phyloP scores from a whole-genome alignment of 352 stramenopile species.

The Pythium rhizo-oryzae region DNA sequence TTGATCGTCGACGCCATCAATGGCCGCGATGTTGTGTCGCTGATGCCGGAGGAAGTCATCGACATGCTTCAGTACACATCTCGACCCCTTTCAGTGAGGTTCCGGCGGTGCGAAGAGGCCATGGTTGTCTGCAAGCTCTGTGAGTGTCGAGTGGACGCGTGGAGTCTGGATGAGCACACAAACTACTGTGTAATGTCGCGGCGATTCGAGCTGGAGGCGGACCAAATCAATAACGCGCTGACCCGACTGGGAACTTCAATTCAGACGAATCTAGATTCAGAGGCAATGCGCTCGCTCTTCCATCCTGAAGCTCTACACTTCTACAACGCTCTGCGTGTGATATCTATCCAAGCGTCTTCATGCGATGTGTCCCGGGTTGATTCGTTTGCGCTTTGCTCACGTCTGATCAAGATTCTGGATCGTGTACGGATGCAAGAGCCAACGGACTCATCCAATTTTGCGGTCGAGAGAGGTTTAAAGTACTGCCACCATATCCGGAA shows the following conservation, averaged over 20 bases:
- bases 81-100: conserved; percentile 69
- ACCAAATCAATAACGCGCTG: conserved; percentile 75
- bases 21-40: conserved; percentile 35
- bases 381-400: conserved; percentile 73
- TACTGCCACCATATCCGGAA: conserved; percentile 64
- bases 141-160: conserved; percentile 72
- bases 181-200: conserved; percentile 83
- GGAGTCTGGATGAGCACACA: conserved; percentile 69
- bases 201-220: conserved; percentile 71
- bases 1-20: conserved; percentile 74
- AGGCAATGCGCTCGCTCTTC: conserved; percentile 47
- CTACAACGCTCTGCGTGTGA: conserved; percentile 67
- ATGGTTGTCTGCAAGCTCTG: conserved; percentile 83
- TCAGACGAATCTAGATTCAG: conserved; percentile 48
- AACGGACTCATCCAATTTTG: conserved; percentile 41
- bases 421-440: conserved; percentile 62
- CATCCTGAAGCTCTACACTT: conserved; percentile 65
- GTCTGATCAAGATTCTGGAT: conserved; percentile 80
- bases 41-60: conserved; percentile 57
- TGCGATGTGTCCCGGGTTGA: conserved; percentile 79
- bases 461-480: conserved; percentile 55
- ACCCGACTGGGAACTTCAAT: conserved; percentile 60
- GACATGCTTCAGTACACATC: conserved; percentile 59
- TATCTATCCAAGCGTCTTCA: conserved; percentile 68
- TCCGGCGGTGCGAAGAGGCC: conserved; percentile 44